Base-by-base conservation (phyloP, 441 rosid species). In the Pelargonium cotyledonis region DNA sequence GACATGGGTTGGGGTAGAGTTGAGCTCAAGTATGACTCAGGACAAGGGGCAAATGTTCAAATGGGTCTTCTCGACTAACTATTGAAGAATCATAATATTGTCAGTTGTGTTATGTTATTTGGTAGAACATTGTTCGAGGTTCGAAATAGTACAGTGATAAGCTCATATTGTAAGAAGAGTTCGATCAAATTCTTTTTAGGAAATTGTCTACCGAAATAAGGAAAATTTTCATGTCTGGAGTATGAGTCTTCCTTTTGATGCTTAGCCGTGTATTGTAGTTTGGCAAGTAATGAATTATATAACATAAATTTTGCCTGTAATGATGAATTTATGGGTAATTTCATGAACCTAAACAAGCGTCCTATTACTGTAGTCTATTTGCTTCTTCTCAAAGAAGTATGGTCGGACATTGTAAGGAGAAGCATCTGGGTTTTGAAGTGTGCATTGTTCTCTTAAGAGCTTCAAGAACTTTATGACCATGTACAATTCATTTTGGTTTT, bases 191-290 rank as follows among this genome's bases (percentile, higher is more conserved):
- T 31, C 38, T 31, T 31, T 3, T 31, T 31, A 31, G 38, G 38
- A 4, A 4, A 31, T 31, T 31, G 38, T 1, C 38, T 2, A 4
- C 5, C 38, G 38, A 31, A 31, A 31, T 31, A 31, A 31, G 38
- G 38, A 31, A 31, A 31, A 31, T 31, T 31, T 31, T 31, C 38
- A 2, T 46, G 51, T 2, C 12, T 46, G 51, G 14, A 46, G 51
- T 51, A n/a, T 51, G 58, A 51, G 6, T 51, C 18, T 51, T 51
- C n/a, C 19, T 51, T 51, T 51, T 51, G 58, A n/a, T 51, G 58
- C 58, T 51, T n/a, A 51, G 5, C 5, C 5, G 18, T 51, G 58
- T n/a, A 14, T 51, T 15, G 18, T 51, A 51, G 4, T 14, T 51
- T 14, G 58, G 58, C 2, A n/a, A 51, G 19, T 1, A n/a, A 51